Evolutionary conservation across 169 alveolate species (phyloP).

Genomic region (Miamiensis avidus): DNA sequence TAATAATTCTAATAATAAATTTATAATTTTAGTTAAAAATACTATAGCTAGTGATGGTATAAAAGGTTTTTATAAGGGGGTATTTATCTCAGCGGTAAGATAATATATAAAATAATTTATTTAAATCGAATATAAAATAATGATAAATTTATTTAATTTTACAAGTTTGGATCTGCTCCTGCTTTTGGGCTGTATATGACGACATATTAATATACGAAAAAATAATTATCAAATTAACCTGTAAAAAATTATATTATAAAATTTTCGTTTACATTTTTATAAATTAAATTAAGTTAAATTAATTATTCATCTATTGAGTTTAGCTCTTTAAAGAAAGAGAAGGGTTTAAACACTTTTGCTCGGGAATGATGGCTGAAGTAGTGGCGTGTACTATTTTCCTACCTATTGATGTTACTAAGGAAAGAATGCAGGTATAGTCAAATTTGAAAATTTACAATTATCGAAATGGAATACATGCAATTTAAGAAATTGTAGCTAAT

Average conservation of each 20-base stretch:
- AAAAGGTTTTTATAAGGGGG: slow-evolving; percentile 66
- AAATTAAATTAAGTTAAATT: background rate
- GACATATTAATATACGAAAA: slow-evolving; percentile 59
- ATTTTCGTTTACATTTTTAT: background rate
- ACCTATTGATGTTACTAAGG: slow-evolving; percentile 75
- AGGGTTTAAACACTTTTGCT: slow-evolving; percentile 48
- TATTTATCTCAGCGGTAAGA: slow-evolving; percentile 47
- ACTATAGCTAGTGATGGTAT: slow-evolving; percentile 55
- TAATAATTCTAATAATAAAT: background rate
- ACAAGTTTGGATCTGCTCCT: slow-evolving; percentile 66
- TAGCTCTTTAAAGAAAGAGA: slow-evolving; percentile 41
- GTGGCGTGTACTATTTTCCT: slow-evolving; percentile 62
- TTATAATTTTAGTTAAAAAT: slow-evolving; percentile 12
- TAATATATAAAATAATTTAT: background rate
- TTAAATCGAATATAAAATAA: background rate
- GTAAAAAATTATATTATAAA: slow-evolving; percentile 5
- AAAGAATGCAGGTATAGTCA: slow-evolving; percentile 63
- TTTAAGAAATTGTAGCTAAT: slow-evolving; percentile 46
- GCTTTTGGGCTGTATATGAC: slow-evolving; percentile 69
- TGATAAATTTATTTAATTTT: background rate
- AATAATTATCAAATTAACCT: background rate
- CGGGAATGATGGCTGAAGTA: slow-evolving; percentile 74
- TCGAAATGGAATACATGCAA: slow-evolving; percentile 57
- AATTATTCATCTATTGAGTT: slow-evolving; percentile 20
- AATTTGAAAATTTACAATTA: slow-evolving; percentile 52